Percentiles rank a stretch among this genome's conserved stretches.
phyloP scores from a whole-genome alignment of 2,329 filamentous ascomycete genomes.

The Onygenales sp. region DNA sequence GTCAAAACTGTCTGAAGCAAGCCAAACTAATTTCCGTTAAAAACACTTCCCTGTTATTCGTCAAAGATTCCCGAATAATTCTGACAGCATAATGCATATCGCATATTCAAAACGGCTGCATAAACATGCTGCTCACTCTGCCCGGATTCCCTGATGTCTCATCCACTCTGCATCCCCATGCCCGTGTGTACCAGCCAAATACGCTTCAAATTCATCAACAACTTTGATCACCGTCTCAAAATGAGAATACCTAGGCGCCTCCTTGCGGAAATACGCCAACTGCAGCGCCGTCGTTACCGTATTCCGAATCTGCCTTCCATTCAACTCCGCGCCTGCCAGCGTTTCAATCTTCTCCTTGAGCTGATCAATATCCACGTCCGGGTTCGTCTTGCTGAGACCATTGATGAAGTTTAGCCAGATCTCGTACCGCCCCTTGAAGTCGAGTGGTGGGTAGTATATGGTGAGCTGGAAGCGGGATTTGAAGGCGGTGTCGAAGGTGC shows the following conservation, averaged over 20 bases:
- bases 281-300: constrained; percentile 15
- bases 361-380: constrained; percentile 11
- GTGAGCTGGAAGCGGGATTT: constrained; percentile 22
- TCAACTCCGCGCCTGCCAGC: constrained; percentile 13
- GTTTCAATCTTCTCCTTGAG: constrained; percentile 11
- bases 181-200: not conserved
- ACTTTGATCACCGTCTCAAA: constrained; percentile 9
- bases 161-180: not conserved
- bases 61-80: too few species aligned
- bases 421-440: not conserved
- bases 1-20: too few species aligned
- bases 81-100: too few species aligned
- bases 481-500: constrained; percentile 28
- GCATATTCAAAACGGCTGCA: too few species aligned
- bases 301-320: constrained; percentile 22
- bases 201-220: constrained; percentile 9
- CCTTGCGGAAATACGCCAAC: constrained; percentile 9
- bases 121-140: too few species aligned
- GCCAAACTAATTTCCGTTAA: too few species aligned
- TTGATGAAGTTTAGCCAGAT: constrained; percentile 17
- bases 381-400: constrained; percentile 9
- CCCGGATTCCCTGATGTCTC: not conserved
- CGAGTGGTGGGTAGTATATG: constrained; percentile 9
- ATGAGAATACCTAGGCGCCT: constrained; percentile 7
- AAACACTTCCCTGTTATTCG: too few species aligned